phyloP scores from a whole-genome alignment of 176 grass and related monocot species.

The Metroxylon sagu region DNA sequence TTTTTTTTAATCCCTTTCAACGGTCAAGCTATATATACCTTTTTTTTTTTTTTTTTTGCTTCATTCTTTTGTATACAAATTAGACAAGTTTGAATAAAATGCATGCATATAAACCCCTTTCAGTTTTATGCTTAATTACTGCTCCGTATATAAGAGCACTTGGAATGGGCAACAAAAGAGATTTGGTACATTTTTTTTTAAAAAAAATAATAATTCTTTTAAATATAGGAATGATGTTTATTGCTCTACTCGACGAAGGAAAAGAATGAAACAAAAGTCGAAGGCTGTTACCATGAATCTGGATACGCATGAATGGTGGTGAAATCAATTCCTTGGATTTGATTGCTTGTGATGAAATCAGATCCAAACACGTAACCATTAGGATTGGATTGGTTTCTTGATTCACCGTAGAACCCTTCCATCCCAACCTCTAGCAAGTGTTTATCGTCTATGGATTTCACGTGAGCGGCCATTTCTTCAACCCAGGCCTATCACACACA shows the following conservation, averaged over 20 bases:
- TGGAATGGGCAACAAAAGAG: no score
- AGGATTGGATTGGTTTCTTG: constrained; percentile 5
- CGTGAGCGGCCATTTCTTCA: constrained; percentile 14
- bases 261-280: neutral
- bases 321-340: constrained; percentile 9
- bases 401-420: constrained; percentile 18
- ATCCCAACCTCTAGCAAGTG: constrained; percentile 12
- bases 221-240: no score
- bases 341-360: constrained; percentile 15
- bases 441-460: constrained; percentile 14
- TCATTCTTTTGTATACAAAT: no score
- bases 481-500: constrained; percentile 9
- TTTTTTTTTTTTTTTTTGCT: no score
- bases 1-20: neutral
- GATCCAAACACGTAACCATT: neutral
- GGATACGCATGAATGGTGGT: constrained; percentile 22
- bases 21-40: no score
- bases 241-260: neutral
- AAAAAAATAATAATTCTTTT: no score
- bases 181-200: no score
- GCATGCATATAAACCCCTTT: no score
- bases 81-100: no score
- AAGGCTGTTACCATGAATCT: neutral
- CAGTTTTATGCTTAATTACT: no score
- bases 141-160: no score